Evolutionary conservation across 257 asterid species (phyloP), one percentile per base, ranked within the genome.

Genomic region (Scutellaria baicalensis): DNA sequence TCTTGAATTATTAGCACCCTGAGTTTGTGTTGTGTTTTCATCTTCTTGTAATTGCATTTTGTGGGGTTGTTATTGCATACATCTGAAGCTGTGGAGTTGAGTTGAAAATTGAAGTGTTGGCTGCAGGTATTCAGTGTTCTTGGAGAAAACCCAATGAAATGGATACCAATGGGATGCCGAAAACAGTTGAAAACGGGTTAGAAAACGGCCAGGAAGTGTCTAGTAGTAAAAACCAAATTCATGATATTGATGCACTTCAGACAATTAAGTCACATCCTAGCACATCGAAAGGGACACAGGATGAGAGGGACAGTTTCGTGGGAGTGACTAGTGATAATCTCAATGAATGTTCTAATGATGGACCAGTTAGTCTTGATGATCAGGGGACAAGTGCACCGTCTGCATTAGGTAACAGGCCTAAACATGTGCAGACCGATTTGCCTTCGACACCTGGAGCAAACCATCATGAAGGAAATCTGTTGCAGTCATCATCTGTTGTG

Each of bases 391-490:
- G 77, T 57, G 49, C 59, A 23, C 69, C 77, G 23, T 43, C 70
- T 50, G 66, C 65, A 39, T 59, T 56, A 49, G 79, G 75, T 51
- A 72, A 66, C 3, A 57, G 60, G 66, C 52, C 80, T 70, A 54
- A 74, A 20, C 70, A 81, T 55, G 83, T 69, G 73, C 89, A 77
- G 66, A 54, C 73, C 21, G 88, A 89, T 75, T 79, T 66, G 50
- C 81, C 73, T 65, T 75, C 81, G 33, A 85, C 89, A 58, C 89
- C 92, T 49, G 78, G 68, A 69, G 72, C 64, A 48, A 75, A 47
- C 71, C 33, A 40, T 68, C 65, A 36, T 39, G 67, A 57, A 62
- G 52, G 77, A 61, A 67, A 66, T 49, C 70, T 74, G 18, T 57
- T 55, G 33, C 79, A 78, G 51, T 72, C 80, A 63, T 80, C 88